Conservation (phyloP, 805 yeast species). For the Zygosaccharomyces bisporus region DNA sequence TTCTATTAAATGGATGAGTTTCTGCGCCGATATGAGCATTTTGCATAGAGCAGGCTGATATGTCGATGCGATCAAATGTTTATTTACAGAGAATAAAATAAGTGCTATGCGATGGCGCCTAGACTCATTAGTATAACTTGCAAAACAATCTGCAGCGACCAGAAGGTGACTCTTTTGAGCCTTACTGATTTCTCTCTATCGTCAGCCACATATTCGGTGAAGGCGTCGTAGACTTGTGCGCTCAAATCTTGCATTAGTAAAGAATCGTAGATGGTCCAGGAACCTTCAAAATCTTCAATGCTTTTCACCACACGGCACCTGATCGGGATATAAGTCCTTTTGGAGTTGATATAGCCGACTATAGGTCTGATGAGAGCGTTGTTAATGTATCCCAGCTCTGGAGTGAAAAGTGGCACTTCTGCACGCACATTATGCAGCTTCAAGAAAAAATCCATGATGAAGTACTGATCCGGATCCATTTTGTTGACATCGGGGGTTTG, state of each 20-base stretch:
- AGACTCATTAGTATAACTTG: conserved; percentile 81
- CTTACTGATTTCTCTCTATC: conserved; percentile 72
- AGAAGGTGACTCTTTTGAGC: conserved; percentile 81
- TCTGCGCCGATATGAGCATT: no score
- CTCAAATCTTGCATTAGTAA: conserved; percentile 87
- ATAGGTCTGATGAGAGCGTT: conserved; percentile 91
- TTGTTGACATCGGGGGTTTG: conserved; percentile 30
- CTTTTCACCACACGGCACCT: conserved; percentile 76
- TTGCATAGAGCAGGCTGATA: neutral
- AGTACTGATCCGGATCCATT: conserved; percentile 44
- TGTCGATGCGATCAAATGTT: neutral
- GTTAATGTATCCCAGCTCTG: conserved; percentile 87
- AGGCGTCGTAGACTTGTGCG: conserved; percentile 84
- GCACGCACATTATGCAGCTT: conserved; percentile 85
- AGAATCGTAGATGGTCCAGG: conserved; percentile 95
- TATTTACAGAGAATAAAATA: neutral
- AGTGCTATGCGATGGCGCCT: conserved; percentile 56
- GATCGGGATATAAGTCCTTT: conserved; percentile 85
- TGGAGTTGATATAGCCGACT: conserved; percentile 89
- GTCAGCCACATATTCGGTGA: conserved; percentile 83
- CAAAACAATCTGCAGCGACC: conserved; percentile 82
- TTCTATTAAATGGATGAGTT: no score
- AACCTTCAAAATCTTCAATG: conserved; percentile 82
- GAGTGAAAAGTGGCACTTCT: conserved; percentile 77
- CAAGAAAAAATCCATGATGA: conserved; percentile 75